Base-by-base conservation (phyloP, 257 asterid genomes). In the Paulownia fortunei region DNA sequence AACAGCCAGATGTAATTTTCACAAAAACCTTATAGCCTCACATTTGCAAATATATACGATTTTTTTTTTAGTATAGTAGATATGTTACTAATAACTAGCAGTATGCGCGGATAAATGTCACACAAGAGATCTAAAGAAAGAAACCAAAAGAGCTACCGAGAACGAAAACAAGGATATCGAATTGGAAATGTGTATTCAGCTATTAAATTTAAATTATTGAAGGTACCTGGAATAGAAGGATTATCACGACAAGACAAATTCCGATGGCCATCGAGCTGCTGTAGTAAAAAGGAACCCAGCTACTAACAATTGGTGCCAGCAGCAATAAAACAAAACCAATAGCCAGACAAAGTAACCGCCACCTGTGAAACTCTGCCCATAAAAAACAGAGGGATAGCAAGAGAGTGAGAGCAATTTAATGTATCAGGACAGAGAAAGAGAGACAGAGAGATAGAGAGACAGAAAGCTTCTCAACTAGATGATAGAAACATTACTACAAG, bases 281-380 rank as follows among this genome's bases (percentile, higher is more conserved):
- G 78, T 94, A 94, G 84, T 94, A 94, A 76, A 94, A 94, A 16
- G 97, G 98, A 78, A 92, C 97, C 98, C 97, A 94, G 87, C 94
- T 82, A 81, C 97, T 87, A 74, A 94, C 91, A 82, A 88, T 71
- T 47, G 98, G 98, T 13, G 98, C 97, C 82, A 91, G 76, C 47
- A 92, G 83, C 87, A 92, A 83, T 66, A 89, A 41, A 64, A 84
- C 72, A 61, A 91, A 27, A 84, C 98, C 98, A 78, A 86, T 49
- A 72, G 87, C 92, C 84, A 92, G 88, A 84, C 86, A 83, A 16
- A 89, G 24, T 51, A 91, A 69, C 76, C 97, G 92, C 97, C 97
- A 91, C 46, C 61, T 87, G 69, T 92, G 98, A 80, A 89, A 89
- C 70, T 89, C 98, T 94, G 92, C 82, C 8, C 76, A 81, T 34